Evolutionary conservation across 164 flowering plant species (phyloP), one percentile per base, ranked within the genome.

Genomic region (Amborella trichopoda): DNA sequence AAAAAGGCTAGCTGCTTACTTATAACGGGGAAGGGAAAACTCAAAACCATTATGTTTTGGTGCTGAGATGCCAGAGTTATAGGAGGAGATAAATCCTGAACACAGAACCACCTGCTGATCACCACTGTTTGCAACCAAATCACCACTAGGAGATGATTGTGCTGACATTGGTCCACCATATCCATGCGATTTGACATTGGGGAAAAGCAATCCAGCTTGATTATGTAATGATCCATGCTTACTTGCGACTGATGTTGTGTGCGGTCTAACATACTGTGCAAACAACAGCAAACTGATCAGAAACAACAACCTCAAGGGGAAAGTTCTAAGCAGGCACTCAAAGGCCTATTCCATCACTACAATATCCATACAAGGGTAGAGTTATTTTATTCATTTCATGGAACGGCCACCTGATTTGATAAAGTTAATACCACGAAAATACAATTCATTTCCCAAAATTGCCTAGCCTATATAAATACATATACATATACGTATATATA

Each of bases 21-120:
- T 75, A 53, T 54, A 58, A 45, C 80, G 56, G 12, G 81, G 89
- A 58, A 73, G 80, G 16, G 50, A 66, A 58, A 75, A 71, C 34
- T 66, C 62, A 48, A 55, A 44, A 49, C 74, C 69, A 49, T 22
- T 58, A 34, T 67, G 73, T 53, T 56, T 12, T 6, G 23, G 26
- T 17, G 40, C 14, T 14, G 51, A 50, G 56, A 20, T 34, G 33
- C 59, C 25, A 28, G 36, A 23, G 30, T 40, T 58, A 49, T 18
- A 38, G 12, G 41, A 25, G 42, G 52, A 53, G 46, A 39, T 40
- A 17, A 47, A 60, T 52, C 52, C 43, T n/a, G 56, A 53, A 56
- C 55, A 40, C 46, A 61, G 50, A 2, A 60, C 46, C 53, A 47
- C 38, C 3, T 22, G 23, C n/a, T 45, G 64, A 32, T 22, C 48